phyloP scores from a whole-genome alignment of 148 eudicot species.

The Silene uniflora region DNA sequence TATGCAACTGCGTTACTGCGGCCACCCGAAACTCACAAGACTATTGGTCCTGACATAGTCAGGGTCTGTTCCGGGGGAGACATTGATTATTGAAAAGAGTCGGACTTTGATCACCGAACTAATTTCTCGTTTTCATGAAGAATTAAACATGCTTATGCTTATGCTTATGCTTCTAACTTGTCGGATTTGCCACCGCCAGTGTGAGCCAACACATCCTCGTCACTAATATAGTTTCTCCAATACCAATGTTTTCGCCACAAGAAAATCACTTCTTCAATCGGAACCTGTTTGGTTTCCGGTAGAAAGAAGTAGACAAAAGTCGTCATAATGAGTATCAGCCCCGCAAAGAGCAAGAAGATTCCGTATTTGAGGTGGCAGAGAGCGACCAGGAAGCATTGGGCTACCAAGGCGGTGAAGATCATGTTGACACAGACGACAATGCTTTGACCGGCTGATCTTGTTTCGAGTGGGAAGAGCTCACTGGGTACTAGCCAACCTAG shows the following conservation, averaged over 20 bases:
- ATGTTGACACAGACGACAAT: constrained; percentile 82
- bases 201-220: constrained; percentile 39
- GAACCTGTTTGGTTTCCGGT: constrained; percentile 92
- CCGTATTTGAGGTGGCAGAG: constrained; percentile 75
- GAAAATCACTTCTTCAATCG: constrained; percentile 80
- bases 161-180: constrained; percentile 10
- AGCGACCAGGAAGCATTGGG: constrained; percentile 63
- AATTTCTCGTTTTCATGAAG: no score
- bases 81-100: background rate
- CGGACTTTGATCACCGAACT: background rate
- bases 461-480: constrained; percentile 85
- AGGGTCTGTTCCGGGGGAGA: background rate
- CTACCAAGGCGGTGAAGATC: constrained; percentile 83
- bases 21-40: background rate
- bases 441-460: constrained; percentile 92
- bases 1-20: constrained; percentile 7
- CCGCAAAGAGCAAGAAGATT: constrained; percentile 79
- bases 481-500: constrained; percentile 98
- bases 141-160: no score
- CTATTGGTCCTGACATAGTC: constrained; percentile 5
- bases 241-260: constrained; percentile 81
- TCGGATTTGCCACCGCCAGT: constrained; percentile 23
- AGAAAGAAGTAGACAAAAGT: constrained; percentile 57
- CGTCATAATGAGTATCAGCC: constrained; percentile 61
- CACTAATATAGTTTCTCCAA: constrained; percentile 56